Conservation (phyloP, 2,329 filamentous ascomycete genomes). For the Pseudogymnoascus sp. region DNA sequence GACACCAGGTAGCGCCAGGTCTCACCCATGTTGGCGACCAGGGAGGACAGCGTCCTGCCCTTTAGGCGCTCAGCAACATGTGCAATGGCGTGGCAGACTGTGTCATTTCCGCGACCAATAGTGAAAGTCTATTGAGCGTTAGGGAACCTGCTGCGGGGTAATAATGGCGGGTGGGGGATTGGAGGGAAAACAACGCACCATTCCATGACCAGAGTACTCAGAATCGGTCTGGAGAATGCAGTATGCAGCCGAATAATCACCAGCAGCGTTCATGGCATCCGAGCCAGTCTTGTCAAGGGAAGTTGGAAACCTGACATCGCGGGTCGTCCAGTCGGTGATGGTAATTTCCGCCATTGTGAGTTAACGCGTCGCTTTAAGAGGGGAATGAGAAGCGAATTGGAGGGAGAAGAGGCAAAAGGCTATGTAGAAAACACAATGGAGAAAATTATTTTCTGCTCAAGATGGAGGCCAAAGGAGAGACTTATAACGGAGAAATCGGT, state of each 20-base stretch:
- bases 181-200: constrained; percentile 44
- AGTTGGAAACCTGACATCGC: constrained; percentile 78
- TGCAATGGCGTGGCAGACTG: constrained; percentile 76
- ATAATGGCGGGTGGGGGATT: not conserved
- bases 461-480: not conserved
- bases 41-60: constrained; percentile 65
- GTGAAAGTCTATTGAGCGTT: constrained; percentile 50
- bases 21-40: constrained; percentile 73
- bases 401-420: not conserved
- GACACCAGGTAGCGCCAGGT: constrained; percentile 87
- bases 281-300: constrained; percentile 94
- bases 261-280: constrained; percentile 92
- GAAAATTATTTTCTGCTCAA: not conserved
- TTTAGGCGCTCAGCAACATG: constrained; percentile 69
- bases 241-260: constrained; percentile 92
- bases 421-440: not conserved
- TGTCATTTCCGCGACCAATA: constrained; percentile 81
- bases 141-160: not conserved
- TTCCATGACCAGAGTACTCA: constrained; percentile 65
- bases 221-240: constrained; percentile 83
- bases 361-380: not conserved
- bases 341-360: constrained; percentile 52
- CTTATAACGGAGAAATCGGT: constrained; percentile 7
- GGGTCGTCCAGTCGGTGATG: constrained; percentile 65
- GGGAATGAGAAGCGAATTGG: not conserved